phyloP scores from a whole-genome alignment of 768 basidiomycete genomes.

The Macrolepiota dolichaula region DNA sequence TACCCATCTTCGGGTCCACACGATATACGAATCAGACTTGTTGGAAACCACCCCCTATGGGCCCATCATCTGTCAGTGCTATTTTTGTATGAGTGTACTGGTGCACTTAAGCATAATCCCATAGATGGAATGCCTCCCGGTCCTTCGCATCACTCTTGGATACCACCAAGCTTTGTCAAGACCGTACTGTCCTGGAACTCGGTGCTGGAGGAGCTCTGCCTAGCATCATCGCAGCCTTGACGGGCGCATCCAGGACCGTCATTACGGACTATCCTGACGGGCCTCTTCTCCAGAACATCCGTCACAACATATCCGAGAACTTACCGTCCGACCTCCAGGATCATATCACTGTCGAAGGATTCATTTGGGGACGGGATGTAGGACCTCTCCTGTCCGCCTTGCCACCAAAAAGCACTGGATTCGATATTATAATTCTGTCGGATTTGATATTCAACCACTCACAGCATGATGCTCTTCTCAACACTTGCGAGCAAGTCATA shows the following conservation, averaged over 20 bases:
- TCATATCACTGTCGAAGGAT: conserved; percentile 46
- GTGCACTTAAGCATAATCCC: neutral
- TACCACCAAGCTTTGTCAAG: conserved; percentile 40
- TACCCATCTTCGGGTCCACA: conserved; percentile 7
- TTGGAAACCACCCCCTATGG: conserved; percentile 82
- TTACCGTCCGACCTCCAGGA: conserved; percentile 34
- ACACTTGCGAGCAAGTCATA: conserved; percentile 58
- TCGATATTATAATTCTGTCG: conserved; percentile 83
- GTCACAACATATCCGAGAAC: conserved; percentile 64
- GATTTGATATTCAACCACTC: conserved; percentile 96
- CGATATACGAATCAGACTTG: conserved; percentile 59
- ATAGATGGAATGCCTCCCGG: conserved; percentile 79
- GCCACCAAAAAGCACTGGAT: conserved; percentile 29
- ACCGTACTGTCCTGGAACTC: conserved; percentile 68
- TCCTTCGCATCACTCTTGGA: conserved; percentile 72
- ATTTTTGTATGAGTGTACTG: neutral
- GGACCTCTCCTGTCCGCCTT: conserved; percentile 37
- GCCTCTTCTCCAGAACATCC: conserved; percentile 71
- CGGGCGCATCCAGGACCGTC: conserved; percentile 50
- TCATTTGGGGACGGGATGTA: conserved; percentile 74
- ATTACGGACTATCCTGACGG: conserved; percentile 92
- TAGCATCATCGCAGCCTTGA: conserved; percentile 57
- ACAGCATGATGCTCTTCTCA: conserved; percentile 83
- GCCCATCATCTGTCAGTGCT: conserved; percentile 66
- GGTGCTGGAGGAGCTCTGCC: conserved; percentile 95